Percentiles rank a stretch among this genome's conserved stretches.
Evolutionary conservation across 208 protist species (phyloP).

Genomic region (Endotrypanum monterogeii): DNA sequence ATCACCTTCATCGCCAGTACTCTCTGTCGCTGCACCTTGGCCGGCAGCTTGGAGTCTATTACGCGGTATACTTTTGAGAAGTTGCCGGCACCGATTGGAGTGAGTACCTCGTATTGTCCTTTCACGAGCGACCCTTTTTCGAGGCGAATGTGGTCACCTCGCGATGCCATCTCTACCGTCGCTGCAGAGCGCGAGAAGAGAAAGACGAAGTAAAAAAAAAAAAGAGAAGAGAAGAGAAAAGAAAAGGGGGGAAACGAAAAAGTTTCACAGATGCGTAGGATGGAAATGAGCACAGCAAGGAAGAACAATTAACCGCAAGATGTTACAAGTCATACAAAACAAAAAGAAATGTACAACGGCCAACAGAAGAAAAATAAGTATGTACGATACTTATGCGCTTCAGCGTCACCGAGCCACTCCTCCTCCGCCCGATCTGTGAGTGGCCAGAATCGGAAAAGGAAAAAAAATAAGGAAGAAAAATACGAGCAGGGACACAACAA

Average conservation of each 20-base stretch:
- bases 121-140: conserved; percentile 57
- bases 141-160: conserved; percentile 57
- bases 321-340: too few relatives aligned
- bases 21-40: conserved; percentile 15
- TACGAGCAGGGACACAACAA: too few relatives aligned
- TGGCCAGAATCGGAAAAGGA: not conserved
- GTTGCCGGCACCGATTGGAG: conserved; percentile 76
- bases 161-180: conserved; percentile 30
- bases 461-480: not conserved
- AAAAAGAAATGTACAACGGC: too few relatives aligned
- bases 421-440: too few relatives aligned
- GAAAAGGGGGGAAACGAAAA: too few relatives aligned
- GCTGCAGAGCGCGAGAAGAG: not conserved
- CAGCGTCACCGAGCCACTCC: too few relatives aligned
- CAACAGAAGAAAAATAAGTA: too few relatives aligned
- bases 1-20: conserved; percentile 83
- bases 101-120: conserved; percentile 61
- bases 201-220: not conserved
- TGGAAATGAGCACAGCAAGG: too few relatives aligned
- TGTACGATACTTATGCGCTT: too few relatives aligned
- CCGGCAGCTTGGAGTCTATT: conserved; percentile 31
- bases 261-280: too few relatives aligned
- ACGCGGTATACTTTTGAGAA: conserved; percentile 86
- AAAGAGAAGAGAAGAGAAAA: not conserved
- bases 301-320: too few relatives aligned